Evolutionary conservation across 805 yeast species (phyloP).

Genomic region (Metschnikowia santaceciliae): DNA sequence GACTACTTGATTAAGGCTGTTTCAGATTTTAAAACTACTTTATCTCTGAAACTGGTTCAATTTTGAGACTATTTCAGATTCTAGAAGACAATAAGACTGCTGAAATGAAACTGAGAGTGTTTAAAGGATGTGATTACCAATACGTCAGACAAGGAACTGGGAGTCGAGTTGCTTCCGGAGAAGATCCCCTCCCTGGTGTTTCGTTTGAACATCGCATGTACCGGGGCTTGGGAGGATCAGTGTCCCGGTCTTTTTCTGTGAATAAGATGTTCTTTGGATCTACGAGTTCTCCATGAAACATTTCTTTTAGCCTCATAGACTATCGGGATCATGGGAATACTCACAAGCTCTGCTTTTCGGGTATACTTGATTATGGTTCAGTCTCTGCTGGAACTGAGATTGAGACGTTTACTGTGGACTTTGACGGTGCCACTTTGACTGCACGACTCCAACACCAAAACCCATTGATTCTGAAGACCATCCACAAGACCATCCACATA

Average conservation of each 20-base stretch:
- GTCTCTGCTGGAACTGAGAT: not conserved
- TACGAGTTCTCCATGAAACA: slow-evolving; percentile 66
- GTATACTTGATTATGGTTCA: not conserved
- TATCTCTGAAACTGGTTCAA: no score
- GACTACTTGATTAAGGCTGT: no score
- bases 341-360: not conserved
- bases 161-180: slow-evolving; percentile 40
- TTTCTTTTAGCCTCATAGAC: slow-evolving; percentile 22
- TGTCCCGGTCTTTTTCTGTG: slow-evolving; percentile 64
- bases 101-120: slow-evolving; percentile 6
- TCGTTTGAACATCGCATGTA: slow-evolving; percentile 46
- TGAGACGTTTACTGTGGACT: no score
- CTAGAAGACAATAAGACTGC: no score
- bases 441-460: no score
- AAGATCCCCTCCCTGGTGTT: slow-evolving; percentile 30
- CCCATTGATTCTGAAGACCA: no score
- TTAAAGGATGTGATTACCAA: slow-evolving; percentile 58
- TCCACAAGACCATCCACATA: no score
- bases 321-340: not conserved
- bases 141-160: slow-evolving; percentile 48
- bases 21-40: no score
- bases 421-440: no score
- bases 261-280: slow-evolving; percentile 68
- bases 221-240: slow-evolving; percentile 67
- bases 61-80: no score